A percentile compares a stretch with the other conserved stretches of the same genome.
phyloP scores from a whole-genome alignment of 257 asterid genomes.

The Coffea canephora region DNA sequence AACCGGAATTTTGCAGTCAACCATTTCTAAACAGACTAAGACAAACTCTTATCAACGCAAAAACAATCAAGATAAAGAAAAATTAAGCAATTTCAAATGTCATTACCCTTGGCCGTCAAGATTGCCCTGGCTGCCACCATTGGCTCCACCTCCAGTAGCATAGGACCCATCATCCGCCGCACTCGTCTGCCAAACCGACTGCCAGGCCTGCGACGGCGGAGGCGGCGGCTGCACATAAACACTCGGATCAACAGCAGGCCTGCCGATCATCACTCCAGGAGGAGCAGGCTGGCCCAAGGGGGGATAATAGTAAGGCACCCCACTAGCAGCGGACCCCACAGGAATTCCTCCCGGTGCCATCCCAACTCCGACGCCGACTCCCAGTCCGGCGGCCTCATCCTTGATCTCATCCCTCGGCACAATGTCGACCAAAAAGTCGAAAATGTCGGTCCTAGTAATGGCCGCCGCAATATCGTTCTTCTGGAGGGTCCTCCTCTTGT shows the following conservation, averaged over 20 bases:
- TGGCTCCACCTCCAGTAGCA: slow-evolving; percentile 43
- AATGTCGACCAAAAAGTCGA: slow-evolving; percentile 82
- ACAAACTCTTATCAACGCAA: not conserved
- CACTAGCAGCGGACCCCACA: slow-evolving; percentile 45
- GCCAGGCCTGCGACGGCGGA: slow-evolving; percentile 85
- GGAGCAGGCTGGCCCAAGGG: slow-evolving; percentile 69
- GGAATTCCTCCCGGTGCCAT: slow-evolving; percentile 39
- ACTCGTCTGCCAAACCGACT: slow-evolving; percentile 70
- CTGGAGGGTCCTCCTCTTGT: slow-evolving; percentile 87
- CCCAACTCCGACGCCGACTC: slow-evolving; percentile 17
- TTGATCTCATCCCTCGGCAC: slow-evolving; percentile 87
- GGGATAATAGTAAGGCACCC: slow-evolving; percentile 77
- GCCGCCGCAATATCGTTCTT: slow-evolving; percentile 93
- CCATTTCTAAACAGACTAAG: not conserved
- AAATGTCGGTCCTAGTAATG: slow-evolving; percentile 82
- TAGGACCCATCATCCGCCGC: slow-evolving; percentile 52
- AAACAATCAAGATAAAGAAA: not conserved
- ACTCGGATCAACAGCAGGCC: slow-evolving; percentile 69
- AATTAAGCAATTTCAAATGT: not conserved
- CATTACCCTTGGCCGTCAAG: slow-evolving; percentile 69
- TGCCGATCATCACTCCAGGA: slow-evolving; percentile 61
- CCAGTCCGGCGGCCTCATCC: slow-evolving; percentile 56
- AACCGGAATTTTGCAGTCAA: not conserved
- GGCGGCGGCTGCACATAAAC: slow-evolving; percentile 61
- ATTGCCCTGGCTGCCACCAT: slow-evolving; percentile 55